Evolutionary conservation across 2,329 filamentous ascomycete species (phyloP).

Genomic region (Neopestalotiopsis sp.): DNA sequence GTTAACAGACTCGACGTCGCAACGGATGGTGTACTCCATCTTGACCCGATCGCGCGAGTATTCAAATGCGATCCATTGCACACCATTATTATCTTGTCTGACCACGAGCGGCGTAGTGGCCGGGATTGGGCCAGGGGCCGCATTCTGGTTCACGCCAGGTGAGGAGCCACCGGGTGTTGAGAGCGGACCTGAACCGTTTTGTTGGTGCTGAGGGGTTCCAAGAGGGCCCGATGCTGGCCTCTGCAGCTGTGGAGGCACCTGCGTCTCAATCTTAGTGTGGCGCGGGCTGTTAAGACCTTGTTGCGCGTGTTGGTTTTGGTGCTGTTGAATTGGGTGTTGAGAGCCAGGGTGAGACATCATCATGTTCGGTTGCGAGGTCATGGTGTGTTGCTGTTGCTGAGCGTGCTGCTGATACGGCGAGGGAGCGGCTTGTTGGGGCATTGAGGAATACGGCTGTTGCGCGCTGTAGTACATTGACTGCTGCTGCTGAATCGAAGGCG

Average conservation of each 20-base stretch:
- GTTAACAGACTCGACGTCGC: conserved; percentile 95
- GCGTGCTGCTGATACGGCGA: conserved; percentile 68
- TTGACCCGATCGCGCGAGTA: conserved; percentile 97
- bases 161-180: conserved; percentile 53
- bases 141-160: conserved; percentile 79
- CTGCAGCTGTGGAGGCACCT: conserved; percentile 67
- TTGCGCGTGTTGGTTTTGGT: conserved; percentile 62
- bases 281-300: conserved; percentile 66
- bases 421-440: conserved; percentile 66
- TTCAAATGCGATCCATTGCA: conserved; percentile 99
- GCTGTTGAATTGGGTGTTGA: conserved; percentile 64
- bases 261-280: conserved; percentile 66
- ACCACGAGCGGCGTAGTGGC: conserved; percentile 95
- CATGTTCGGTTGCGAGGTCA: conserved; percentile 69
- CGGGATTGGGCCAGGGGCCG: conserved; percentile 93
- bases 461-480: conserved; percentile 78
- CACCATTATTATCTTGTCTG: conserved; percentile 91
- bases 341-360: conserved; percentile 68
- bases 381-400: conserved; percentile 60
- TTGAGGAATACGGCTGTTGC: conserved; percentile 67
- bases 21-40: conserved; percentile 99
- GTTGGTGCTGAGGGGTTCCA: conserved; percentile 50
- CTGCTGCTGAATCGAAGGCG: conserved; percentile 75
- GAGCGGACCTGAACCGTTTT: conserved; percentile 47
- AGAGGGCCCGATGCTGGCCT: conserved; percentile 58